phyloP scores from a whole-genome alignment of 345 rosid genomes.

The Murraya koenigii region DNA sequence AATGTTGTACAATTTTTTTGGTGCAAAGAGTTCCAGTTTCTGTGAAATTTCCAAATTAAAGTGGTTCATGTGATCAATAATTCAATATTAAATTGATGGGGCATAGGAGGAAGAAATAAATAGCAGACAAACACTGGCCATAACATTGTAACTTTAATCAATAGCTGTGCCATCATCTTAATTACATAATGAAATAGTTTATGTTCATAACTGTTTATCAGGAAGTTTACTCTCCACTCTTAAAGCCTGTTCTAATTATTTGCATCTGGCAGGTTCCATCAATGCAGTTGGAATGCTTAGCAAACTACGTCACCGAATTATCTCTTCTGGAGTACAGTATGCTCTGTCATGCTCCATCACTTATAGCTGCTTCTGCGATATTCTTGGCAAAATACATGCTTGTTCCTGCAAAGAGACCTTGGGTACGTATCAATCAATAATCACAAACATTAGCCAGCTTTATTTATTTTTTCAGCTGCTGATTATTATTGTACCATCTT shows the following conservation, averaged over 20 bases:
- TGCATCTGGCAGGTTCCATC: slow-evolving; percentile 44
- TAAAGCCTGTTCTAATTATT: not conserved
- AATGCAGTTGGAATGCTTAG: slow-evolving; percentile 77
- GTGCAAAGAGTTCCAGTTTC: not conserved
- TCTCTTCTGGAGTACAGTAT: slow-evolving; percentile 77
- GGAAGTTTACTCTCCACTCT: not conserved
- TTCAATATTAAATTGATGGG: not conserved
- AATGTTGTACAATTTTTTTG: not conserved
- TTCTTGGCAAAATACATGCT: slow-evolving; percentile 74
- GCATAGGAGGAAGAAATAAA: not conserved
- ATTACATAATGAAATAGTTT: not conserved
- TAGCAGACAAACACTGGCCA: not conserved
- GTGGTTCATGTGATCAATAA: not conserved
- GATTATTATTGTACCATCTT: not conserved
- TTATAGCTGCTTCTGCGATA: slow-evolving; percentile 84
- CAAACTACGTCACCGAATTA: slow-evolving; percentile 71
- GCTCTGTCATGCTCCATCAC: slow-evolving; percentile 76
- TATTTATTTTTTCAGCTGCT: not conserved
- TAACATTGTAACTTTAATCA: not conserved
- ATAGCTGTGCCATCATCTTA: not conserved
- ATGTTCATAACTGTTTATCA: not conserved
- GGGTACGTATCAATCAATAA: slow-evolving; percentile 49
- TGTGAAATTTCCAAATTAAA: not conserved
- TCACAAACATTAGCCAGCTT: not conserved
- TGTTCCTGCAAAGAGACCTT: slow-evolving; percentile 72